Evolutionary conservation across 2,329 filamentous ascomycete genomes (phyloP), one percentile per base, ranked within the genome.

Genomic region (Colletotrichum navitas): DNA sequence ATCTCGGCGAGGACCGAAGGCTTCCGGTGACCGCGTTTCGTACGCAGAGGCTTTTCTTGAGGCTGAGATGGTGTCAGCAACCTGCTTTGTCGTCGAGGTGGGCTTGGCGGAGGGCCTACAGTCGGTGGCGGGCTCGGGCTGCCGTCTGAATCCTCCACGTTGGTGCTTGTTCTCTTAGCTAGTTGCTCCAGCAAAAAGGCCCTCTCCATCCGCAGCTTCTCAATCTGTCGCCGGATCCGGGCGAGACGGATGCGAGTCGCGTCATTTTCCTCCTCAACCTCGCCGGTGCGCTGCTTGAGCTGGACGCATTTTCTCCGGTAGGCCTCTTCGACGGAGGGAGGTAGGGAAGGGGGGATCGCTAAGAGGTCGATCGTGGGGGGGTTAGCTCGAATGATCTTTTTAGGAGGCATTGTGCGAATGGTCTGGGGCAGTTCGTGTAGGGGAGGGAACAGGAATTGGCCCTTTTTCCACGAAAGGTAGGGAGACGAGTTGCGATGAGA

Each of bases 271-370:
- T 94, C 91, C 80, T 98, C 95, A 77, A 98, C 94, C 80, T 98
- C 95, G 80, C 91, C 93, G 74, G 96, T 93, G 73, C 96, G 93
- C 77, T 94, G 93, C 84, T 97, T 97, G 29, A 99, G 89, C 77
- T 97, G 93, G 79, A 98, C 94, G 82, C 95, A 98, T 89, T 99
- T 98, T 75, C 94, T 90, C 78, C 96, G 94, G 83, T 98, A 99
- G 62, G 95, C 95, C 80, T 95, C 92, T 83, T 99, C 95, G 74
- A 98, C 94, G 21, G 94, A 97, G 21, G 96, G 95, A 26, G 95
- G 94, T 5, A 92, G 85, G 51, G 89, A 83, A 21, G 90, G 89
- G 39, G 89, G 89, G 66, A 89, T 84, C 73, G 84, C 83, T 80
- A 78, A 80, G 78, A 76, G 75, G 80, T 82, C 76, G 73, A 74